Evolutionary conservation across 139 green algal species (phyloP).

Genomic region (Chlorella sp.): DNA sequence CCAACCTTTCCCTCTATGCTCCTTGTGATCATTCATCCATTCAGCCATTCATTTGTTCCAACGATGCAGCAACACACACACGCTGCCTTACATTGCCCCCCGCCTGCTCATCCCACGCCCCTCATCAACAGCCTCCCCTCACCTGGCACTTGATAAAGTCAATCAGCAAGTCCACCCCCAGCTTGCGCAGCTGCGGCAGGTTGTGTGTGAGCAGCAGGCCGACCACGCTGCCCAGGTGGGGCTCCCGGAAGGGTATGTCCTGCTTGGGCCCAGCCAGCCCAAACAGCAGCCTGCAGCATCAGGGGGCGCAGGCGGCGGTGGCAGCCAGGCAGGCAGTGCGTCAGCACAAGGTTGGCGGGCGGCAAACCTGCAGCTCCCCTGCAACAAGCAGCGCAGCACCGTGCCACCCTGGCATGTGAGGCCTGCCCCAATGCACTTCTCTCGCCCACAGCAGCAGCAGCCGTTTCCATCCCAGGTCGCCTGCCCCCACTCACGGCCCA

Average conservation of each 20-base stretch:
- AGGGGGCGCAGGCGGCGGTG: neutral
- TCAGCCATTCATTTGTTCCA: too few relatives aligned
- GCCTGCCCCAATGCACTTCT: neutral
- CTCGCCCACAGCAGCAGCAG: neutral
- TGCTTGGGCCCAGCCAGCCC: neutral
- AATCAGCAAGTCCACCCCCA: constrained; percentile 52
- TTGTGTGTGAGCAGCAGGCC: constrained; percentile 46
- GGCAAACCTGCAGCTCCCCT: neutral
- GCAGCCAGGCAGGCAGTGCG: neutral
- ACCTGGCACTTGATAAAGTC: constrained; percentile 51
- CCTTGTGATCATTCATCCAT: too few relatives aligned
- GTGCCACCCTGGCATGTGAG: too few relatives aligned
- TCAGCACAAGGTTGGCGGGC: neutral
- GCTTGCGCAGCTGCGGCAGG: constrained; percentile 16
- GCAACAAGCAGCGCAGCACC: neutral
- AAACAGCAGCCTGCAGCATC: constrained; percentile 9
- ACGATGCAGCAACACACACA: too few relatives aligned
- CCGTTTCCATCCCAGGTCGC: neutral
- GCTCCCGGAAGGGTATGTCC: neutral
- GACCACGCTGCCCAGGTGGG: constrained; percentile 52
- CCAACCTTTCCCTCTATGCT: too few relatives aligned
- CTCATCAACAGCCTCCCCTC: neutral
- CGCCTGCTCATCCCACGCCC: neutral
- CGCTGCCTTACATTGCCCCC: too few relatives aligned
- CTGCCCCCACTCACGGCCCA: neutral